Conservation (phyloP, 2,329 filamentous ascomycete species). For the Exophiala lecanii-corni region DNA sequence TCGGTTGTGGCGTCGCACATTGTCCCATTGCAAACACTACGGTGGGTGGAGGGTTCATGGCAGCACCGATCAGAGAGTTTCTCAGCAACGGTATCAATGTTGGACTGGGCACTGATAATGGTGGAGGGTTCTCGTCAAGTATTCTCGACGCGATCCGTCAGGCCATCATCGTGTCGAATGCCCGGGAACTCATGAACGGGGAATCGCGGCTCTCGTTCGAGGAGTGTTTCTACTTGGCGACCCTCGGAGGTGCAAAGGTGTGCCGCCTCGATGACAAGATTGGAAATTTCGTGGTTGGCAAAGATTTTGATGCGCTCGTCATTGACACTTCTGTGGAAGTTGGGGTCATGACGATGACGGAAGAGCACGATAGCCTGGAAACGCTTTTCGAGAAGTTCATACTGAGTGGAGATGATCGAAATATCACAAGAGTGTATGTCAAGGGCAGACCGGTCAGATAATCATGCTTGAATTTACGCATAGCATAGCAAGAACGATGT, state of each 20-base stretch:
- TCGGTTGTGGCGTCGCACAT: conserved; percentile 54
- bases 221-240: conserved; percentile 58
- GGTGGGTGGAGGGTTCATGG: conserved; percentile 54
- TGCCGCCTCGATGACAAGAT: conserved; percentile 47
- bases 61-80: conserved; percentile 51
- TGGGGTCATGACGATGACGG: conserved; percentile 52
- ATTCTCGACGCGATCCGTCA: conserved; percentile 56
- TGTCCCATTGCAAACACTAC: conserved; percentile 61
- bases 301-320: conserved; percentile 31
- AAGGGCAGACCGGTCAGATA: conserved; percentile 43
- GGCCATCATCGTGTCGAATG: conserved; percentile 44
- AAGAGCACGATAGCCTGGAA: conserved; percentile 45
- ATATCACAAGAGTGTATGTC: conserved; percentile 54
- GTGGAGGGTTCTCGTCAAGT: conserved; percentile 54
- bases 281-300: conserved; percentile 32
- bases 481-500: no score
- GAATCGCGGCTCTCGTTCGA: conserved; percentile 47
- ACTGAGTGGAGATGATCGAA: conserved; percentile 62
- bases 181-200: conserved; percentile 24
- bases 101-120: conserved; percentile 57
- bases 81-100: conserved; percentile 53
- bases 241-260: conserved; percentile 57
- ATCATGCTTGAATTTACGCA: no score
- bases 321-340: conserved; percentile 21
- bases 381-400: conserved; percentile 59